phyloP scores from a whole-genome alignment of 1,139 yeast genomes.

The Debaryomycetaceae sp. region DNA sequence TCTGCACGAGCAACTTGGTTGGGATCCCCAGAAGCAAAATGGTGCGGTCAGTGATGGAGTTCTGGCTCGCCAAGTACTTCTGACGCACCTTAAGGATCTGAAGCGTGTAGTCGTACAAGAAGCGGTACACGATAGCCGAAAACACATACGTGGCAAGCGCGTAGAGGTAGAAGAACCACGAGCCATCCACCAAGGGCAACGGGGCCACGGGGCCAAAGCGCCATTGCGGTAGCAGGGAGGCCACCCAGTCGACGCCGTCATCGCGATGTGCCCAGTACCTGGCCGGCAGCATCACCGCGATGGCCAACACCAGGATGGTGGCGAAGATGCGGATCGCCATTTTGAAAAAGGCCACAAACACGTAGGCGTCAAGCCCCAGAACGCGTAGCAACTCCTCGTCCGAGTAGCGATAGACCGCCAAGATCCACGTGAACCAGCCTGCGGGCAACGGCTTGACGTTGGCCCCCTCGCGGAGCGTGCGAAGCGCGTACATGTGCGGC shows the following conservation, averaged over 20 bases:
- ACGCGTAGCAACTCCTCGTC: conserved; percentile 40
- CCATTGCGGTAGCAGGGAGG: too few relatives aligned
- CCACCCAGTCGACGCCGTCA: conserved; percentile 37
- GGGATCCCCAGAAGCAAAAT: conserved; percentile 86
- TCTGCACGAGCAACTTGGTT: conserved; percentile 33
- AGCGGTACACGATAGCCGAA: conserved; percentile 62
- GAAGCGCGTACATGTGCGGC: conserved; percentile 51
- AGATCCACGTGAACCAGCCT: conserved; percentile 39
- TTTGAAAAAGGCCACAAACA: conserved; percentile 40
- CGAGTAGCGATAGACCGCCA: conserved; percentile 28
- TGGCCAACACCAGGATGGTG: conserved; percentile 32
- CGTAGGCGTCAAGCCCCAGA: conserved; percentile 45
- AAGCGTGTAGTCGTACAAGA: conserved; percentile 64
- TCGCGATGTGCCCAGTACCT: conserved; percentile 43
- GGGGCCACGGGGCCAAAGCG: too few relatives aligned
- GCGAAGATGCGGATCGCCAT: conserved; percentile 42
- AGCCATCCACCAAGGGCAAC: conserved; percentile 18
- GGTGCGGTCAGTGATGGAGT: conserved; percentile 89
- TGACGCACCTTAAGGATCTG: conserved; percentile 76
- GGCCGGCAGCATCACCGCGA: conserved; percentile 39
- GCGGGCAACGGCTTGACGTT: conserved; percentile 33
- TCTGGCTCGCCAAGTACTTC: conserved; percentile 77
- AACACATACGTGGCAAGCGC: conserved; percentile 84
- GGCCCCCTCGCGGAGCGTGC: conserved; percentile 35
- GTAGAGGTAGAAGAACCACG: conserved; percentile 63